A percentile compares a stretch with the other conserved stretches of the same genome.
These are phyloP conservation scores for Coemansia sp. DNA, from an alignment of 192 early-diverging fungal species.

Conservation along the genomic window DNA sequence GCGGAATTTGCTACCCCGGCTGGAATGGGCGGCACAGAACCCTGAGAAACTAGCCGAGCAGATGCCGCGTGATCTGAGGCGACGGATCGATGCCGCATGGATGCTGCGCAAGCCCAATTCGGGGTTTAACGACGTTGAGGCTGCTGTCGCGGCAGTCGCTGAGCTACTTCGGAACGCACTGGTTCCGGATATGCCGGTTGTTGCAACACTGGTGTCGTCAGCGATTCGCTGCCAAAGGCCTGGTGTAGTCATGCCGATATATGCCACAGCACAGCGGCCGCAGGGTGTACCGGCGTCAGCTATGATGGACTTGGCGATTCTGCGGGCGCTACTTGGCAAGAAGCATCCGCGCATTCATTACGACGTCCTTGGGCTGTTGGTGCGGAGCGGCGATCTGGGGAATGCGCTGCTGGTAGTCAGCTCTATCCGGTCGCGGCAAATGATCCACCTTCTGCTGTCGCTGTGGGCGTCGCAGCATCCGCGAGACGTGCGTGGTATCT, in stretches of 20 bases:
- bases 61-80: background rate
- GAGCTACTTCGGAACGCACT: background rate
- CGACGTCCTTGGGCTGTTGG: conserved; percentile 16
- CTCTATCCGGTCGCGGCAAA: conserved; percentile 1
- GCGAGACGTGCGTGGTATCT: conserved; percentile 9
- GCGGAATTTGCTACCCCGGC: background rate
- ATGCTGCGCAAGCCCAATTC: conserved; percentile 21
- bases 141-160: background rate
- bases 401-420: conserved; percentile 1
- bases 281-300: background rate
- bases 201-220: conserved; percentile 13
- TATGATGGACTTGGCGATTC: background rate
- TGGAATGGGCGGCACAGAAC: conserved; percentile 2
- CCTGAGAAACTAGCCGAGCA: background rate
- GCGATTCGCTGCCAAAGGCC: conserved; percentile 3
- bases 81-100: conserved; percentile 9
- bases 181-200: conserved; percentile 4
- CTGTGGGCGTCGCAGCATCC: conserved; percentile 9
- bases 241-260: background rate
- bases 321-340: background rate
- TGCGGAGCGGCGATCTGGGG: conserved; percentile 5
- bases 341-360: conserved; percentile 19
- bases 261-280: conserved; percentile 2
- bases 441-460: conserved; percentile 12
- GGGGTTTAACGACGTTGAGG: conserved; percentile 2